Evolutionary conservation across 495 filamentous ascomycete genomes (phyloP).

Genomic region (Penicillium ochrochloron): DNA sequence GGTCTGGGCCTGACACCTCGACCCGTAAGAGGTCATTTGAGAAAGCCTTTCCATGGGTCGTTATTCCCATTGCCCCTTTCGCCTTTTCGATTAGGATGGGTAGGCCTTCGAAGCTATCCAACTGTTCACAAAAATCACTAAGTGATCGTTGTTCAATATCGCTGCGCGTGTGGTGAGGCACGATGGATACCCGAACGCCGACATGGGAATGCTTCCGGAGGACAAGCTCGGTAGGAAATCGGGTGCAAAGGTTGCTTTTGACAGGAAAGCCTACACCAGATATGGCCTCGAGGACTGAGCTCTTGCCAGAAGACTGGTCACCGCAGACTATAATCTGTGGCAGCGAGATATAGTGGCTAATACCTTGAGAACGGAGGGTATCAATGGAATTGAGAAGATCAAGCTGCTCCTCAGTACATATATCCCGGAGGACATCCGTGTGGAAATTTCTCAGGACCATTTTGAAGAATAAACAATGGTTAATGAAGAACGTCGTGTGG

Average conservation of each 20-base stretch:
- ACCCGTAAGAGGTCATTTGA: conserved; percentile 66
- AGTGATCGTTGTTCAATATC: conserved; percentile 21
- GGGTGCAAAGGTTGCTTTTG: conserved; percentile 37
- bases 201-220: conserved; percentile 29
- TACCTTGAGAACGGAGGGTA: conserved; percentile 1
- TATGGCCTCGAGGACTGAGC: conserved; percentile 57
- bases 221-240: conserved; percentile 41
- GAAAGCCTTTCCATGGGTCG: conserved; percentile 35
- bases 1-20: conserved; percentile 61
- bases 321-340: conserved; percentile 67
- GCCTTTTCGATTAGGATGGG: conserved; percentile 51
- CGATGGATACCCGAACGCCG: conserved; percentile 48
- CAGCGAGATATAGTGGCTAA: conserved; percentile 6
- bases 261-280: conserved; percentile 34
- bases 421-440: too few relatives aligned
- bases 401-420: conserved; percentile 4
- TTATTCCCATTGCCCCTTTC: conserved; percentile 51
- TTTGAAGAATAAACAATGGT: too few relatives aligned
- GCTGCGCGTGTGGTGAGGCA: conserved; percentile 34
- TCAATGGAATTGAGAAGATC: conserved; percentile 12
- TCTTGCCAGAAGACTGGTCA: conserved; percentile 63
- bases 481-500: too few relatives aligned
- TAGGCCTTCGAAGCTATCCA: conserved; percentile 36
- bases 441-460: too few relatives aligned
- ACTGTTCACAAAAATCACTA: conserved; percentile 18